Base-by-base conservation (phyloP, 2,329 filamentous ascomycete genomes). In the Periconia sp. region DNA sequence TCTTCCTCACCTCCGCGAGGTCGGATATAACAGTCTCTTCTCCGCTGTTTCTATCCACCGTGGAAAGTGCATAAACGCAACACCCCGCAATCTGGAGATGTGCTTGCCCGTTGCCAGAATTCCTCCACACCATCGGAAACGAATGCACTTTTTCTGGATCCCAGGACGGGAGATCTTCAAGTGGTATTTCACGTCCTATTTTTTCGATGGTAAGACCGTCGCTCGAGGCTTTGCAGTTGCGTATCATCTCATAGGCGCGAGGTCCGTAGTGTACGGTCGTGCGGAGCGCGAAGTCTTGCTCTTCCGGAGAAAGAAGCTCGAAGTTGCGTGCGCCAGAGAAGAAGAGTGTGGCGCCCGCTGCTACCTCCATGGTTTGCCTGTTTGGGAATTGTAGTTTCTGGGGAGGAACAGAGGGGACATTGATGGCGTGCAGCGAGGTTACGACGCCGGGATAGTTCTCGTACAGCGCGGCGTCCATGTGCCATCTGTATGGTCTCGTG, bases 91-190 rank as follows among this genome's bases (percentile, higher is more conserved):
- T 41, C 33, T 31, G 46, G 9, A n/a, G n/a, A n/a, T n/a, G n/a
- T n/a, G n/a, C n/a, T n/a, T n/a, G n/a, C 3, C 46, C 46, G n/a
- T 40, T 48, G 10, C 13, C 13, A 15, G 46, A 18, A 15, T 48
- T 48, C 33, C 20, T 48, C 46, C 46, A 48, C 33, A 48, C 46
- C 46, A 48, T 48, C 7, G 46, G 46, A 18, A 48, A 48, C 1
- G 35, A 40, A 19, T 48, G 46, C 3, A 48, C 46, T n/a, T 48
- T 48, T 2, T 41, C 33, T 13, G 17, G 20, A 6, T 2, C 23
- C 14, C 15, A 48, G 14, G 31, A 3, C 14, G 46, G 46, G 6
- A 48, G 23, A 7, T 19, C 18, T 19, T 35, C 11, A 2, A 48
- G 10, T 17, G 17, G 8, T 15, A 14, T 41, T 19, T 48, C 46